Evolutionary conservation across 805 yeast genomes (phyloP).

Genomic region (Maudiozyma barnettii): DNA sequence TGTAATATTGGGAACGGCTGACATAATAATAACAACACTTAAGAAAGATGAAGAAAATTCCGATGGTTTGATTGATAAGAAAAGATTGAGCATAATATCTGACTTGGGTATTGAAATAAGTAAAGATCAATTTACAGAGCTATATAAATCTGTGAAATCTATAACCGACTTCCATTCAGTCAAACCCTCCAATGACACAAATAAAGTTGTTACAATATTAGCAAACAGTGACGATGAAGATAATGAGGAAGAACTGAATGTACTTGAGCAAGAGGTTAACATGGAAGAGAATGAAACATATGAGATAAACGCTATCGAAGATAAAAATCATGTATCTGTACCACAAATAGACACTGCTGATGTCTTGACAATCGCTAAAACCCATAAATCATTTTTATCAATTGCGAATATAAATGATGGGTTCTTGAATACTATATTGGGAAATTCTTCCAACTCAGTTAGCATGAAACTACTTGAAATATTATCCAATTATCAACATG

Average conservation of each 20-base stretch:
- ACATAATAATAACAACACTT: constrained; percentile 14
- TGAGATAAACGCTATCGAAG: constrained; percentile 1
- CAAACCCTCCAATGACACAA: constrained; percentile 20
- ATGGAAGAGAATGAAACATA: constrained; percentile 25
- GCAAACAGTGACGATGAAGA: constrained; percentile 39
- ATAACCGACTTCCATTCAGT: constrained; percentile 43
- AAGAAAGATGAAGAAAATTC: constrained; percentile 14
- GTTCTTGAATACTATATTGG: too few relatives aligned
- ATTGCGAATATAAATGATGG: constrained; percentile 35
- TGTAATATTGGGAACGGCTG: constrained; percentile 37
- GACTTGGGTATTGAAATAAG: constrained; percentile 31
- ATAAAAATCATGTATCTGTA: not conserved
- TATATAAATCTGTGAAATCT: constrained; percentile 35
- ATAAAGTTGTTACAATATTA: constrained; percentile 36
- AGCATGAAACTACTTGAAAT: constrained; percentile 28
- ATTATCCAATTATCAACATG: constrained; percentile 28
- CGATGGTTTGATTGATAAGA: constrained; percentile 28
- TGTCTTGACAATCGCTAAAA: constrained; percentile 3
- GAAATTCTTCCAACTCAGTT: too few relatives aligned
- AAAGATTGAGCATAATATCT: constrained; percentile 38
- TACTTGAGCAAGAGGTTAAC: constrained; percentile 12
- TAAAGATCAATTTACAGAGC: constrained; percentile 35
- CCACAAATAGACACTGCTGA: constrained; percentile 12
- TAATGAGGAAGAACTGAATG: constrained; percentile 8
- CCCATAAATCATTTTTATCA: constrained; percentile 6